Evolutionary conservation across 495 filamentous ascomycete species (phyloP), one percentile per base, ranked within the genome.

Genomic region (Neurospora terricola): DNA sequence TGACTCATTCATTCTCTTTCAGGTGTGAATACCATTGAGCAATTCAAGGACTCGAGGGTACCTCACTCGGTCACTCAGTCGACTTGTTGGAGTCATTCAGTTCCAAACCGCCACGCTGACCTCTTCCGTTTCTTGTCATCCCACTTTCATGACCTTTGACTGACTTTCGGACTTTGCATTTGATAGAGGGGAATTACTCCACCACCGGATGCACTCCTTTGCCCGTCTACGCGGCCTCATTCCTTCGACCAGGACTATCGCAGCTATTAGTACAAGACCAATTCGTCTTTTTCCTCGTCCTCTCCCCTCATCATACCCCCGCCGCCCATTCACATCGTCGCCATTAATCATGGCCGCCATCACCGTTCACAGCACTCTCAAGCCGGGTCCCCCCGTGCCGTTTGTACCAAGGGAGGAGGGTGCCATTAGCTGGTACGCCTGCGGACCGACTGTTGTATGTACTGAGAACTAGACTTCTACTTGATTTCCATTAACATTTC

Each of bases 391-490:
- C 14, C 92, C 94, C 82, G 90, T 89, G 18, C 87, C 88, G 3
- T 97, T 97, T 76, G 83, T 92, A 34, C 94, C 94, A 11, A 83
- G 91, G 54, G 90, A 94, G 78, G 83, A 87, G 27, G 91, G 88
- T 71, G 91, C 91, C 75, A 88, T 97, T 3, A 91, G 88, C 5
- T 97, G 94, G 94, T 97, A 97, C 82, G 91, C 88, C 59, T 97
- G 93, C 83, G 93, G 95, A 1, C 95, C 95, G 69, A 98, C 95
- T 11, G 93, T 66, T 34, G 54, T 66, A 66, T 34, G 54, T 66
- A 66, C 30, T 66, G 54, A 30, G 54, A 34, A 9, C 27, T 34
- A 9, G 14, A 66, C 21, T 59, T 66, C 12, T 34, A 16, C 27
- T 30, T 18, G 14, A 4, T 7, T 18, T 34, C 27, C 14, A 18